phyloP scores from a whole-genome alignment of 1,284 basidiomycete genomes.

The Puccinia triticina region DNA sequence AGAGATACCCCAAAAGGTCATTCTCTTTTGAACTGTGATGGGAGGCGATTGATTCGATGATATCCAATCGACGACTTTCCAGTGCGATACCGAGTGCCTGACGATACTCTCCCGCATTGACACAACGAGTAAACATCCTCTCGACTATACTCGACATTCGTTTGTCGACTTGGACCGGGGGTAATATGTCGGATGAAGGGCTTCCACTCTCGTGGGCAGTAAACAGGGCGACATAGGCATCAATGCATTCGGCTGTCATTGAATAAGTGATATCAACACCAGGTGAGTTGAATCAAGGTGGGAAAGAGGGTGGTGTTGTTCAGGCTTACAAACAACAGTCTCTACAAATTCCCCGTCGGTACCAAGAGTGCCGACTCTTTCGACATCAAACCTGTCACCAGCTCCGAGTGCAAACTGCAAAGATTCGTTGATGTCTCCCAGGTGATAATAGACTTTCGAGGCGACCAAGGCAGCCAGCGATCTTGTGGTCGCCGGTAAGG shows the following conservation, averaged over 20 bases:
- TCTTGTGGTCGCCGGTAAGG: constrained; percentile 70
- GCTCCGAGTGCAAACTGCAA: constrained; percentile 88
- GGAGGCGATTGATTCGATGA: constrained; percentile 75
- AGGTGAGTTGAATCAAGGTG: background rate
- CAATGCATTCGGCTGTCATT: constrained; percentile 81
- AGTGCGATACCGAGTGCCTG: constrained; percentile 91
- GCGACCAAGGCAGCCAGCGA: constrained; percentile 82
- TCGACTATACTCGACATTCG: constrained; percentile 77
- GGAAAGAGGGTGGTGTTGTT: constrained; percentile 43
- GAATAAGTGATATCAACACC: background rate
- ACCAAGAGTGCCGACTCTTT: constrained; percentile 64
- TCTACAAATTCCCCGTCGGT: constrained; percentile 84
- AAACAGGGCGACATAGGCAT: constrained; percentile 73
- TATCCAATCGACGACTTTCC: constrained; percentile 81
- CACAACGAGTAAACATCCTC: constrained; percentile 78
- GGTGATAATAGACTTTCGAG: constrained; percentile 93
- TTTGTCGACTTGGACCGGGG: constrained; percentile 69
- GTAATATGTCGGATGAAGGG: constrained; percentile 64
- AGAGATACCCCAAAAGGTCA: constrained; percentile 79
- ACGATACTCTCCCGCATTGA: constrained; percentile 81
- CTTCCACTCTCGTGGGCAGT: constrained; percentile 62
- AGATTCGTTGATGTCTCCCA: constrained; percentile 89
- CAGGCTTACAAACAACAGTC: constrained; percentile 79
- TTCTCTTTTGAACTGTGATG: constrained; percentile 67
- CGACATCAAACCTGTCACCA: constrained; percentile 79